Evolutionary conservation across 768 basidiomycete species (phyloP).

Genomic region (Rhodotorula kratochvilovae): DNA sequence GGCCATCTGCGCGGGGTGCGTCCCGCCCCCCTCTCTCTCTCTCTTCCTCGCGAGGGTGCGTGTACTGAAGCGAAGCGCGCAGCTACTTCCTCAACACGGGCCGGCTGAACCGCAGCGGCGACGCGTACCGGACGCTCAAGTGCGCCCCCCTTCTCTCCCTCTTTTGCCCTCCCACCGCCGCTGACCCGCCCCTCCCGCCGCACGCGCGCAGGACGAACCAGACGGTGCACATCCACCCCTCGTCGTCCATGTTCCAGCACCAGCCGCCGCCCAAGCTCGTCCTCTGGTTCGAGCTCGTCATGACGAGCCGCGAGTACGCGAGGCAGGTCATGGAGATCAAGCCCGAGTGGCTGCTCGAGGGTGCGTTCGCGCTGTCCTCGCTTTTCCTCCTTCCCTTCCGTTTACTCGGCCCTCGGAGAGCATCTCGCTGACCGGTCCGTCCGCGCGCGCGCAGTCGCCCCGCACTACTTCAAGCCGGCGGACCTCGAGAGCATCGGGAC

Average conservation of each 20-base stretch:
- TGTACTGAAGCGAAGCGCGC: no score
- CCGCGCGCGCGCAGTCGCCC: constrained; percentile 63
- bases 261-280: constrained; percentile 88
- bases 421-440: background rate
- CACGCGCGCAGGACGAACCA: constrained; percentile 55
- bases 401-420: no score
- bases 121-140: constrained; percentile 89
- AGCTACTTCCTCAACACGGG: constrained; percentile 56
- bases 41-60: background rate
- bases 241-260: constrained; percentile 87
- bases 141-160: constrained; percentile 5
- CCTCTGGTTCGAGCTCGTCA: constrained; percentile 92
- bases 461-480: constrained; percentile 81
- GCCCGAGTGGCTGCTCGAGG: constrained; percentile 86
- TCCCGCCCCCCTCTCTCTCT: background rate
- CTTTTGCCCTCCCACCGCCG: background rate
- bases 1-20: constrained; percentile 71
- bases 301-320: constrained; percentile 97
- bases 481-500: constrained; percentile 46
- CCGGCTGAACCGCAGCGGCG: constrained; percentile 87
- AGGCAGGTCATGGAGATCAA: constrained; percentile 98
- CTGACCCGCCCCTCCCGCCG: background rate
- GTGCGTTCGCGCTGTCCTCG: constrained; percentile 50
- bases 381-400: no score
- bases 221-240: constrained; percentile 94